Base-by-base conservation (phyloP, 208 protist species). In the Herpetomonas samuelpessoai region DNA sequence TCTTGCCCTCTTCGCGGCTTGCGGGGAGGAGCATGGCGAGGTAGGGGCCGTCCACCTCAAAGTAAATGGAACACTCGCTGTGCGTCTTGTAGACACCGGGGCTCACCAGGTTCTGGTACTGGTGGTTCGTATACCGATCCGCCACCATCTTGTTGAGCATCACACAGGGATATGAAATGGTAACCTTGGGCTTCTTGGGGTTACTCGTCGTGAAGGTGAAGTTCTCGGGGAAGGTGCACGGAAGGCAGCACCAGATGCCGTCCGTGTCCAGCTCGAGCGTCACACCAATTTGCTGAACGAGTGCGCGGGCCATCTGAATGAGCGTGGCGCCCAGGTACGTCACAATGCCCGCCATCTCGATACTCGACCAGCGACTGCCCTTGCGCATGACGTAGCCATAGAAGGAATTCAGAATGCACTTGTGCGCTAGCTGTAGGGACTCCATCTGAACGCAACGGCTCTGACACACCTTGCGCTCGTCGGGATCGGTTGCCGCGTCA, bases 321-420 rank as follows among this genome's bases (percentile, higher is more conserved):
- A 99, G 99, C n/a, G 97, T 92, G 12, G 98, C 98, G 49, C 99
- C 99, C 12, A 96, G 98, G 72, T 99, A 91, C 38, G 90, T 96
- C 28, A 98, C 97, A 52, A 99, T 97, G 63, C 98, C 99, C 14
- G 99, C 99, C 99, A 99, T 99, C 70, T 99, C 98, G 93, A 99
- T 99, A 24, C 93, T 99, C 61, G 97, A 99, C 99, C 99, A 99
- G 24, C 99, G 79, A 21, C 98, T 95, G 18, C 97, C 98, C 39
- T 93, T 96, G 22, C 98, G 91, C 98, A 99, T 99, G 41, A 99
- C 98, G 56, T 99, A 99, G 21, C 99, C 99, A 82, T 99, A 99
- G 79, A 99, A 99, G 18, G 97, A 99, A 88, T 99, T 99, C 19
- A 99, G 86, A 80, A 99, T 99, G 77, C 98, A 99, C 83, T 99